These are phyloP conservation scores for Neurospora sp. DNA, from an alignment of 495 filamentous ascomycete species.

Conservation along the genomic window DNA sequence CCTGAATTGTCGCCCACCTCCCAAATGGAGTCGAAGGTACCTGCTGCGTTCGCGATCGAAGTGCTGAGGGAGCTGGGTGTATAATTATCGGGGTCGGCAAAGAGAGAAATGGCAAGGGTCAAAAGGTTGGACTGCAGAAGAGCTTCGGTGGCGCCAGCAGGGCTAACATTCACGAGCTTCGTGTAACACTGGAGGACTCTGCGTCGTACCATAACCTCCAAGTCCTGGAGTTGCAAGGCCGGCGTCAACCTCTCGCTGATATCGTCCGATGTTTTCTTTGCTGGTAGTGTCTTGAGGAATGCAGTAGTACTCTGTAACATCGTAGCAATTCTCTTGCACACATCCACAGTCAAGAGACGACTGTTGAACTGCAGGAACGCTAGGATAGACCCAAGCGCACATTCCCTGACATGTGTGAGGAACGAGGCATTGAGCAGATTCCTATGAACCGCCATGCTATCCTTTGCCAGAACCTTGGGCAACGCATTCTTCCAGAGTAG, in stretches of 20 bases:
- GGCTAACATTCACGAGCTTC: conserved; percentile 78
- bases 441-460: conserved; percentile 64
- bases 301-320: conserved; percentile 95
- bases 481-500: conserved; percentile 97
- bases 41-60: conserved; percentile 85
- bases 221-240: conserved; percentile 80
- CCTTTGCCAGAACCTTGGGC: conserved; percentile 84
- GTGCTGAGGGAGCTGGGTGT: conserved; percentile 76
- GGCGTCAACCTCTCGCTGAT: conserved; percentile 74
- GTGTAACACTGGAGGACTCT: conserved; percentile 91
- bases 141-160: conserved; percentile 67
- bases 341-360: conserved; percentile 81
- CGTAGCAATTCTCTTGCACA: conserved; percentile 80
- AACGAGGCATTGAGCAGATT: conserved; percentile 83
- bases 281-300: conserved; percentile 73
- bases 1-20: conserved; percentile 89
- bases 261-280: conserved; percentile 82
- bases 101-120: conserved; percentile 81
- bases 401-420: conserved; percentile 89
- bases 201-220: conserved; percentile 85
- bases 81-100: conserved; percentile 86
- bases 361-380: conserved; percentile 93
- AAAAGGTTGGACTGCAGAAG: conserved; percentile 87
- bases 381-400: conserved; percentile 80
- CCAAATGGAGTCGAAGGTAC: conserved; percentile 87